Evolutionary conservation across 2,329 filamentous ascomycete species (phyloP), one percentile per base, ranked within the genome.

Genomic region (Aspergillus phoenicis): DNA sequence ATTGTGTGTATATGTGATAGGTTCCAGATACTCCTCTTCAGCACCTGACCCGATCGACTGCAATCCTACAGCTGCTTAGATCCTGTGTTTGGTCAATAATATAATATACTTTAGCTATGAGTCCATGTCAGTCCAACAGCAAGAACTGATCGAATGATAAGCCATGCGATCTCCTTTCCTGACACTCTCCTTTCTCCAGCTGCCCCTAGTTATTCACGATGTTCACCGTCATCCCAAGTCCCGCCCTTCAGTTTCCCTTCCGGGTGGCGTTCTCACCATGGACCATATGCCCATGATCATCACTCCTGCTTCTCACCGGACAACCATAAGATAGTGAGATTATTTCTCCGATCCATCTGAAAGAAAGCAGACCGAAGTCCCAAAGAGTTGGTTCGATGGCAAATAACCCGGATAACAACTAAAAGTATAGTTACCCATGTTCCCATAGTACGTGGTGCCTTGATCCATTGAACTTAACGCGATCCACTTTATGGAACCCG

Each of bases 11-110:
- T 36, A 36, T 11, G 33, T 36, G 33, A 36, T 36, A 36, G 33
- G 33, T 36, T 36, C 33, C 13, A 36, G 26, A 30, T 22, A 17
- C n/a, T 51, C 26, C 26, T 15, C 24, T 36, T n/a, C 28, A 33
- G 47, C 47, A 51, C 47, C 47, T 51, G 28, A 51, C 47, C 15
- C n/a, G 47, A 33, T 51, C 26, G 47, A n/a, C 26, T 51, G 26
- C n/a, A 8, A 26, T 51, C 30, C 26, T 26, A 17, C 47, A n/a
- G 8, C 26, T 30, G 28, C 47, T 51, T 51, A 30, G 33, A 36
- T 36, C 28, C 33, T 17, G 10, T 28, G 15, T 51, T 30, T 28
- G 28, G 26, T 28, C 33, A n/a, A 24, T 45, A 49, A 51, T 51
- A 20, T 28, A 24, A 51, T 51, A 20, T 28, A 24, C 15, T n/a